These are phyloP conservation scores for Phellinidium pouzarii DNA, from an alignment of 1,284 basidiomycete species.

Conservation along the genomic window DNA sequence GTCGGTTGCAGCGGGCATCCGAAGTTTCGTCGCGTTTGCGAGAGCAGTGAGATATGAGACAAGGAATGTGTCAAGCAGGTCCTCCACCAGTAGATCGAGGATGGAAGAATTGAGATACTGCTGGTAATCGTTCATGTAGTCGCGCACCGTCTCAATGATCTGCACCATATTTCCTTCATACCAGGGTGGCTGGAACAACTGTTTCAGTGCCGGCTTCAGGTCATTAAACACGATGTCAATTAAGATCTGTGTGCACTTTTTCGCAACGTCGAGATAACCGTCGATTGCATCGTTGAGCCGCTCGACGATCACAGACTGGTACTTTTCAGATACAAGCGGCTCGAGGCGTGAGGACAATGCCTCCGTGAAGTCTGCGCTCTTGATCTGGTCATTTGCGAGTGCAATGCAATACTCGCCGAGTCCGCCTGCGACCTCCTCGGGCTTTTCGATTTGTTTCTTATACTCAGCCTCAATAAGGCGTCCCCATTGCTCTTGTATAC, in stretches of 20 bases:
- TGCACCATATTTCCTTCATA: constrained; percentile 82
- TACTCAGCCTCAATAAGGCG: constrained; percentile 80
- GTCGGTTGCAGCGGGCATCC: constrained; percentile 79
- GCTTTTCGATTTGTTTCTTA: constrained; percentile 82
- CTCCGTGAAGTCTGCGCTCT: constrained; percentile 92
- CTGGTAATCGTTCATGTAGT: constrained; percentile 93
- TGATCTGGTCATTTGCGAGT: constrained; percentile 98
- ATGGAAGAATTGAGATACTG: constrained; percentile 86
- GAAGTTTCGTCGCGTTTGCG: constrained; percentile 79
- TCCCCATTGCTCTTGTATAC: constrained; percentile 87
- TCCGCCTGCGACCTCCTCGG: constrained; percentile 84
- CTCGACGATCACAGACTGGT: constrained; percentile 77
- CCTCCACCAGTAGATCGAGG: constrained; percentile 89
- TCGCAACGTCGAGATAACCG: constrained; percentile 96
- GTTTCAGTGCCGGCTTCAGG: constrained; percentile 82
- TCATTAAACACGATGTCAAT: constrained; percentile 97
- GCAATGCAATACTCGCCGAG: constrained; percentile 96
- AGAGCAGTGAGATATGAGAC: constrained; percentile 88
- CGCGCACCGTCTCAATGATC: constrained; percentile 92
- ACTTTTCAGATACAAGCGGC: constrained; percentile 90
- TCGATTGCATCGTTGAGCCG: constrained; percentile 94
- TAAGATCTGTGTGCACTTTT: constrained; percentile 90
- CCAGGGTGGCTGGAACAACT: constrained; percentile 82
- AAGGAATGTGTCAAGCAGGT: constrained; percentile 88
- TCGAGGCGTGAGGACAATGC: constrained; percentile 81